Base-by-base conservation (phyloP, 2,329 filamentous ascomycete genomes). In the Hypoxylon sp. region DNA sequence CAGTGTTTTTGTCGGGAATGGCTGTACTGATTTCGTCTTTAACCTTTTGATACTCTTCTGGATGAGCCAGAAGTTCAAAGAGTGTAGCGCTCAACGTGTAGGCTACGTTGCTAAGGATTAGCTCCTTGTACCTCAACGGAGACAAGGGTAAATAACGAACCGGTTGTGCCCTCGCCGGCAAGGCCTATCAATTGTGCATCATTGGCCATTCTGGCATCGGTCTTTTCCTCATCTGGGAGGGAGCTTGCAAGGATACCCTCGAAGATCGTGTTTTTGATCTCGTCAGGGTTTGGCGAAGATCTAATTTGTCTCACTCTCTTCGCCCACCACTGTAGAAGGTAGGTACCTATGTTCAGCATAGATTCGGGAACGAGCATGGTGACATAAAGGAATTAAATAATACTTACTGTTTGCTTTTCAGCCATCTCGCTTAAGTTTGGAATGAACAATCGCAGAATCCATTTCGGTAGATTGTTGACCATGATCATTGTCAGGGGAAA, bases 181-280 rank as follows among this genome's bases (percentile, higher is more conserved):
- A 65, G 49, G 0, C 45, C 45, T 0, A 72, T 34, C 2, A 66
- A 17, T 23, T 73, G 71, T 2, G 69, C 71, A 25, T 73, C 70
- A 13, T 45, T 13, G 2, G 58, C 49, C 14, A 73, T 36, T 11
- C 69, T 50, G 0, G 30, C 13, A 6, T 60, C 43, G 3, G 63
- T 68, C 45, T 73, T 71, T 4, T 74, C 74, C 3, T 66, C 63
- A 1, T 41, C 46, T 0, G 73, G 66, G 1, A 74, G 43, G 0
- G 63, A 14, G 28, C 65, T 65, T 0, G 51, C 30, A 1, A 73
- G 34, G 13, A 76, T 69, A 3, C 66, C 68, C 10, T 73, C 68
- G 28, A 77, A 77, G 21, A 77, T 76, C 3, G 75, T 73, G 21
- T 36, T 57, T 21, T 58, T 67, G 10, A 61, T 41, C 2, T 34